Conservation (phyloP, 1,284 basidiomycete genomes). For the Ceraceosorus guamensis region DNA sequence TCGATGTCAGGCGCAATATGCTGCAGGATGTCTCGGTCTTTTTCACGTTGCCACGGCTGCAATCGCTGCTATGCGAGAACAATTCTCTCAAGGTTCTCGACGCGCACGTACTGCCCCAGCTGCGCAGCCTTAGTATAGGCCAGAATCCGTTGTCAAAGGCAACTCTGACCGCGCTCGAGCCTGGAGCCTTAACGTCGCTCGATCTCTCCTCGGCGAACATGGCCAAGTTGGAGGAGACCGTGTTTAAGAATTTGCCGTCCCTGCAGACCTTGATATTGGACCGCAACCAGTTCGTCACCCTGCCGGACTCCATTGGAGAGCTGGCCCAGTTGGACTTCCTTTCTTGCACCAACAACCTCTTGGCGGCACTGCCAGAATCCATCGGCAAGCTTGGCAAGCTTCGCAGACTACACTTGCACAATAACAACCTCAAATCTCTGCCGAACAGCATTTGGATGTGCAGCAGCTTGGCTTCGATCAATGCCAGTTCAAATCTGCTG, state of each 20-base stretch:
- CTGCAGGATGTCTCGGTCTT: constrained; percentile 36
- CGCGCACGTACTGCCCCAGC: constrained; percentile 21
- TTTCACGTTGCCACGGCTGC: constrained; percentile 32
- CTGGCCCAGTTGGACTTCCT: constrained; percentile 66
- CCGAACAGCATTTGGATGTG: constrained; percentile 80
- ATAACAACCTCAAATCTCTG: constrained; percentile 77
- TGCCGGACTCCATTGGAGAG: constrained; percentile 73
- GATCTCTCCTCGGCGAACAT: constrained; percentile 88
- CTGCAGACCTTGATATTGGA: constrained; percentile 39
- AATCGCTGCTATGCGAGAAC: constrained; percentile 37
- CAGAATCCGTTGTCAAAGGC: constrained; percentile 44
- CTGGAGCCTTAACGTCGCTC: constrained; percentile 61
- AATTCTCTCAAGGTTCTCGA: constrained; percentile 43
- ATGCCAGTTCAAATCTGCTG: constrained; percentile 82
- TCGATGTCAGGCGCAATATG: constrained; percentile 41
- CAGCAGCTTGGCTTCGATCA: constrained; percentile 65
- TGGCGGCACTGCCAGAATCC: constrained; percentile 67
- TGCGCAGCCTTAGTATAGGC: constrained; percentile 32
- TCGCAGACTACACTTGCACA: constrained; percentile 75
- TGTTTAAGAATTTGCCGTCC: constrained; percentile 33
- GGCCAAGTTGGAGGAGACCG: constrained; percentile 65
- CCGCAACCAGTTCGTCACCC: constrained; percentile 65
- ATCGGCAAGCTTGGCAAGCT: constrained; percentile 73
- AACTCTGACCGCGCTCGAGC: constrained; percentile 29
- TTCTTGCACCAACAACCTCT: constrained; percentile 81